phyloP scores from a whole-genome alignment of 352 stramenopile species.

The Globisporangium orthogonon region DNA sequence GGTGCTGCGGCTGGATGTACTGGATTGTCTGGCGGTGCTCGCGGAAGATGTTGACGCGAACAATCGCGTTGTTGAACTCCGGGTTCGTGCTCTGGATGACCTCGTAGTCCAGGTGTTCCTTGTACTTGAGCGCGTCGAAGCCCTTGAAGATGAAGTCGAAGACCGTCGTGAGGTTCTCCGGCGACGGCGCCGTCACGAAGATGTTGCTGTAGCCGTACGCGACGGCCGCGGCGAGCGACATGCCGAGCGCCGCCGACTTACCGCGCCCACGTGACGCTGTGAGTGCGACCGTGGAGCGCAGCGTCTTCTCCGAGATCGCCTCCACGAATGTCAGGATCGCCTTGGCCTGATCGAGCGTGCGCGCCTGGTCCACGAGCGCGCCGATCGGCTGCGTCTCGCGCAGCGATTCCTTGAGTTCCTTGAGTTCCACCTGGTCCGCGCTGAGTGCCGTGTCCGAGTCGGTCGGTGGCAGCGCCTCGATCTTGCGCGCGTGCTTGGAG shows the following conservation, averaged over 20 bases:
- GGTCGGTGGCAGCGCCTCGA: slow-evolving; percentile 73
- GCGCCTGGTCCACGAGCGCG: slow-evolving; percentile 92
- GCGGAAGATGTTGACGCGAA: slow-evolving; percentile 97
- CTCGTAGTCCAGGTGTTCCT: slow-evolving; percentile 99
- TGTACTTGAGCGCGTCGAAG: slow-evolving; percentile 89
- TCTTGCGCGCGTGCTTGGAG: slow-evolving; percentile 88
- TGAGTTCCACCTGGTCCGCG: slow-evolving; percentile 87
- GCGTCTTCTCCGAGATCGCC: slow-evolving; percentile 95
- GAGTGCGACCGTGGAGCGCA: slow-evolving; percentile 92
- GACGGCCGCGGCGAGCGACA: slow-evolving; percentile 79
- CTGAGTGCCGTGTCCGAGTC: slow-evolving; percentile 50
- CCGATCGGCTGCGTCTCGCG: slow-evolving; percentile 94
- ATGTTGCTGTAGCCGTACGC: slow-evolving; percentile 94
- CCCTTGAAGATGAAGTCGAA: slow-evolving; percentile 99
- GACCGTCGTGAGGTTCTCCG: slow-evolving; percentile 97
- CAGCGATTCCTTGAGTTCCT: slow-evolving; percentile 93
- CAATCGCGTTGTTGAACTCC: slow-evolving; percentile 82
- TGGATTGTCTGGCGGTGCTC: slow-evolving; percentile 97
- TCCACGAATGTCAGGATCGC: slow-evolving; percentile 98
- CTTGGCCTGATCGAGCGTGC: slow-evolving; percentile 94
- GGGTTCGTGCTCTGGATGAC: slow-evolving; percentile 84
- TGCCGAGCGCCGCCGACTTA: slow-evolving; percentile 98
- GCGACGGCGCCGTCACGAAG: slow-evolving; percentile 96
- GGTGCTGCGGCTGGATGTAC: slow-evolving; percentile 94
- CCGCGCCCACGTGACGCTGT: slow-evolving; percentile 90